Evolutionary conservation across 805 yeast genomes (phyloP).

Genomic region (Ogataea trehaloabstinens): DNA sequence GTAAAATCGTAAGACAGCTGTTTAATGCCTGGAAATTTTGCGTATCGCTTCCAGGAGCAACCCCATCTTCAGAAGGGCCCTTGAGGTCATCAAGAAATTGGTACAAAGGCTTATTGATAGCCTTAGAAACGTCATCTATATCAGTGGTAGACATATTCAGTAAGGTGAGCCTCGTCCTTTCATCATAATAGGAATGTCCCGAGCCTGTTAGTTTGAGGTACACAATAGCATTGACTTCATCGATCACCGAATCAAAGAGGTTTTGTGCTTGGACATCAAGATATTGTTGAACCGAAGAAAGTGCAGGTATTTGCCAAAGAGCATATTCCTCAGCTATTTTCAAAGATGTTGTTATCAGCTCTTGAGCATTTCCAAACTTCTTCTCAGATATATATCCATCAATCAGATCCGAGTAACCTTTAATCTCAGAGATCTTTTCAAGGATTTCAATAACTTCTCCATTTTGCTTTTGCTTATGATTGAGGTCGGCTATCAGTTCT

Average conservation of each 20-base stretch:
- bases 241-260: conserved; percentile 70
- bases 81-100: conserved; percentile 33
- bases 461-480: conserved; percentile 58
- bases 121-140: conserved; percentile 24
- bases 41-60: conserved; percentile 24
- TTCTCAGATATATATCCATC: conserved; percentile 71
- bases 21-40: conserved; percentile 21
- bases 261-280: conserved; percentile 56
- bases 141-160: conserved; percentile 22
- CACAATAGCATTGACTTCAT: conserved; percentile 65
- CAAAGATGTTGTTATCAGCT: conserved; percentile 36
- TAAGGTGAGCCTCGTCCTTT: conserved; percentile 13
- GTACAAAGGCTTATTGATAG: conserved; percentile 34
- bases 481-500: conserved; percentile 60
- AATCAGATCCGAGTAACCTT: conserved; percentile 56
- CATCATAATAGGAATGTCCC: conserved; percentile 31
- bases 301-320: conserved; percentile 57
- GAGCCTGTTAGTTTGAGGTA: conserved; percentile 23
- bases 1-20: conserved; percentile 18
- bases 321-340: conserved; percentile 47
- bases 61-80: conserved; percentile 19
- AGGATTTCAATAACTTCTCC: conserved; percentile 69
- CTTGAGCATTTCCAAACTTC: conserved; percentile 52
- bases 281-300: conserved; percentile 48
- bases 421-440: conserved; percentile 61